Evolutionary conservation across 805 yeast genomes (phyloP).

Genomic region (Pichia sporocuriosa): DNA sequence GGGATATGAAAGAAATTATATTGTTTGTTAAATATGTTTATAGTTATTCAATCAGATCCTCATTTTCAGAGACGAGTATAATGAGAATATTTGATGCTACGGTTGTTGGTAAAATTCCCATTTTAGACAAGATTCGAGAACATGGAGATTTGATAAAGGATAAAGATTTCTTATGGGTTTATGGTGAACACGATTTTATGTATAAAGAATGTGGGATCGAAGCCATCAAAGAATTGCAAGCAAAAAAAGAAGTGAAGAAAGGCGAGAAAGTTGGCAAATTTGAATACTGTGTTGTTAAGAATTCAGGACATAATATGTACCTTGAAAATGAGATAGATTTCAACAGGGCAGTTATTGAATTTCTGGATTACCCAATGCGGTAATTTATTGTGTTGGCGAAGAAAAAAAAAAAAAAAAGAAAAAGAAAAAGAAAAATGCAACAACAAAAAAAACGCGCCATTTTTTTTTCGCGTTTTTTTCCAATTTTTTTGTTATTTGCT

Average conservation of each 20-base stretch:
- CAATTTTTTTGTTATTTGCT: too few relatives aligned
- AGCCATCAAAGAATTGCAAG: constrained; percentile 29
- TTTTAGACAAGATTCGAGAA: constrained; percentile 46
- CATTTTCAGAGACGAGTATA: constrained; percentile 32
- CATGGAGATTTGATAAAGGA: constrained; percentile 20
- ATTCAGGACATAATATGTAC: constrained; percentile 73
- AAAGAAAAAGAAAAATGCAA: background rate
- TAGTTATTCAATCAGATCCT: constrained; percentile 25
- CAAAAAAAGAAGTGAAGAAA: constrained; percentile 25
- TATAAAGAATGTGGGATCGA: constrained; percentile 51
- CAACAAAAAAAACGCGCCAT: too few relatives aligned
- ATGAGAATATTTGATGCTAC: constrained; percentile 48
- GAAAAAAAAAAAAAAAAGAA: background rate
- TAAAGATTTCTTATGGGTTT: constrained; percentile 38
- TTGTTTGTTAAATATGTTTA: constrained; percentile 29
- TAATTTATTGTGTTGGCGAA: too few relatives aligned
- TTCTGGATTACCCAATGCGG: constrained; percentile 24
- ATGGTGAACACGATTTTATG: constrained; percentile 77
- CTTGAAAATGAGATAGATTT: constrained; percentile 56
- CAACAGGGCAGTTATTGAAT: constrained; percentile 37
- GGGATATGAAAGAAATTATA: constrained; percentile 23
- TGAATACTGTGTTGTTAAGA: constrained; percentile 35
- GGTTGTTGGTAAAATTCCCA: constrained; percentile 59
- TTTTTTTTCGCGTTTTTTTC: too few relatives aligned
- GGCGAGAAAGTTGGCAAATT: constrained; percentile 21